Evolutionary conservation across 305 asterid species (phyloP), one percentile per base, ranked within the genome.

Genomic region (Fraxinus sp.): DNA sequence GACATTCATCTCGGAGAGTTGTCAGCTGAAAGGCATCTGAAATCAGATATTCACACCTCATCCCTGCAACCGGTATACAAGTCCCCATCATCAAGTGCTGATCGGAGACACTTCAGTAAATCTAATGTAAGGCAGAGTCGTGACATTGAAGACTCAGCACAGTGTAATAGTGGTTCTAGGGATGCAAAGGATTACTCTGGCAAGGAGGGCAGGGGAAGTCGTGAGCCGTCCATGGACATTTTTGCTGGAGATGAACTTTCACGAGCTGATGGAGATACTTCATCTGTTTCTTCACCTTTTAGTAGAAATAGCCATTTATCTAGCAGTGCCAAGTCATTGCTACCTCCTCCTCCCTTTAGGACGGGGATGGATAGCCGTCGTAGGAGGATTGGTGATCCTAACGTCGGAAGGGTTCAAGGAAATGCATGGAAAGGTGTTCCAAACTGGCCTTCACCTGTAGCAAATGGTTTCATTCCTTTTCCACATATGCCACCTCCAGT

Each of bases 401-500:
- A 85, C 81, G 84, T 90, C 90, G 95, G 94, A 85, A 90, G 98
- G 87, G 85, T 92, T 79, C 97, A 85, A 84, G 95, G 92, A 85
- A 92, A 89, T 88, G 88, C 92, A 87, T 96, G 99, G 99, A 92
- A 94, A 87, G 95, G 96, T 75, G 86, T 90, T 71, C 98, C 98
- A 76, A 93, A 83, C 85, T 96, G 99, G 99, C 93, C 92, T 52
- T 92, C 99, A 77, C 97, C 97, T 46, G 84, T 92, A 80, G 87
- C 93, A 79, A 94, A 94, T 85, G 98, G 99, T 83, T 96, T 93
- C 90, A 84, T 94, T 91, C 98, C 95, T 82, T 96, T 90, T 85
- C 98, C 93, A 81, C 98, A 92, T 32, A 95, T 86, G 75, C 96
- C 96, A 14, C 95, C 96, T 75, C 94, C 93, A 72, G 92, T 92